Percentiles rank a stretch among this genome's conserved stretches.
Conservation (phyloP, 225 moss, liverwort and hornwort genomes). For the Sphagnum tenellum region DNA sequence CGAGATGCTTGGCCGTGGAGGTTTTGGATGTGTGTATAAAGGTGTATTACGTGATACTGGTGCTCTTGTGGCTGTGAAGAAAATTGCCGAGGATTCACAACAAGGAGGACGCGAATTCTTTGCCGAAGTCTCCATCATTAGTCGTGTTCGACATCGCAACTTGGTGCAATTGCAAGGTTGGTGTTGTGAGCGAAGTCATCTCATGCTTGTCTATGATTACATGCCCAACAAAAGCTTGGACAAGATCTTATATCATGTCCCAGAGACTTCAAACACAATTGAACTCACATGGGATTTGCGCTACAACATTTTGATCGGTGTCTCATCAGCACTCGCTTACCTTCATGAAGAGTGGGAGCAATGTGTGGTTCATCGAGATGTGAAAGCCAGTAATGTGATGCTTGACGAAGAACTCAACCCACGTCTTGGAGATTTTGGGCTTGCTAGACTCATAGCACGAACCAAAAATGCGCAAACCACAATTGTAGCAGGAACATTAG, state of each 20-base stretch:
- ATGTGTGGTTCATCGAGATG: slow-evolving; percentile 60
- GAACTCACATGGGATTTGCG: slow-evolving; percentile 9
- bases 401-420: slow-evolving; percentile 39
- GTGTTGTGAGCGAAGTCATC: slow-evolving; percentile 29
- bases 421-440: slow-evolving; percentile 58
- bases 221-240: slow-evolving; percentile 30
- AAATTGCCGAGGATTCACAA: slow-evolving; percentile 13
- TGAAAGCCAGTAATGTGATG: slow-evolving; percentile 68
- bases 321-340: slow-evolving; percentile 44
- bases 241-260: slow-evolving; percentile 11
- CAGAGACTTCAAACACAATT: no score
- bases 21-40: slow-evolving; percentile 9
- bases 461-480: slow-evolving; percentile 47
- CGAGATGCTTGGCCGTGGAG: slow-evolving; percentile 10
- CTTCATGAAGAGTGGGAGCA: slow-evolving; percentile 72
- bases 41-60: slow-evolving; percentile 28
- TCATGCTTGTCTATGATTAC: slow-evolving; percentile 27
- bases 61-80: slow-evolving; percentile 27
- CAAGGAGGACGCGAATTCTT: slow-evolving; percentile 24
- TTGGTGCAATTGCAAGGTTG: slow-evolving; percentile 31
- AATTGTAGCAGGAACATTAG: slow-evolving; percentile 61
- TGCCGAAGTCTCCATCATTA: slow-evolving; percentile 17
- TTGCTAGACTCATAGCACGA: slow-evolving; percentile 46
- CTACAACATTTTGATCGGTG: slow-evolving; percentile 34
- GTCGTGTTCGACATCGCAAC: slow-evolving; percentile 36